A percentile compares a stretch with the other conserved stretches of the same genome.
Evolutionary conservation across 257 asterid genomes (phyloP).

Genomic region (Scutellaria barbata): DNA sequence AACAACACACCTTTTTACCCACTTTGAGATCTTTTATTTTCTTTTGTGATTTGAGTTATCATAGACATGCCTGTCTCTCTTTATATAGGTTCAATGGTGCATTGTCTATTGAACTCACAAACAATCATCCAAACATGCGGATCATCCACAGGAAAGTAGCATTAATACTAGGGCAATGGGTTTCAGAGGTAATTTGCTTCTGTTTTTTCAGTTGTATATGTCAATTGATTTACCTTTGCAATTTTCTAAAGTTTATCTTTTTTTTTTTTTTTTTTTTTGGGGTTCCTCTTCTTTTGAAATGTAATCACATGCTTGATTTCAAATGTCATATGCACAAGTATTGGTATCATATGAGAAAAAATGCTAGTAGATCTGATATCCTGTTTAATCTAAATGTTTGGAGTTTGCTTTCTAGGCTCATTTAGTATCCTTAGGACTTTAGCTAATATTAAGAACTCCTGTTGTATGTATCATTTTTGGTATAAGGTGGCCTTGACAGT

Average conservation of each 20-base stretch:
- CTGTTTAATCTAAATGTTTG: constrained; percentile 13
- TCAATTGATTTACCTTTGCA: constrained; percentile 15
- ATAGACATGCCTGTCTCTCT: constrained; percentile 30
- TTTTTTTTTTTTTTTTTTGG: not conserved
- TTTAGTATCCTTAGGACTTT: constrained; percentile 7
- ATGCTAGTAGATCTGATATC: constrained; percentile 28
- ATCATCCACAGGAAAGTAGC: constrained; percentile 96
- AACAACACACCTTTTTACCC: not conserved
- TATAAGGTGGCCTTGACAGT: constrained; percentile 24
- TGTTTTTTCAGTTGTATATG: constrained; percentile 15
- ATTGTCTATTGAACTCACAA: constrained; percentile 78
- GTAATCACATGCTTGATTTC: constrained; percentile 26
- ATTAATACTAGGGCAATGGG: constrained; percentile 97
- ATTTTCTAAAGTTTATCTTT: constrained; percentile 20
- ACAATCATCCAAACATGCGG: constrained; percentile 87
- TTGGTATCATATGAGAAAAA: constrained; percentile 15
- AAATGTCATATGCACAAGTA: constrained; percentile 13
- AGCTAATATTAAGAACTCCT: constrained; percentile 22
- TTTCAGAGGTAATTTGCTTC: constrained; percentile 79
- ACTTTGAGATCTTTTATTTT: constrained; percentile 22
- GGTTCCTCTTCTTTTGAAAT: constrained; percentile 26
- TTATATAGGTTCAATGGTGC: constrained; percentile 91
- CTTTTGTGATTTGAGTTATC: constrained; percentile 18
- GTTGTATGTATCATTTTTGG: constrained; percentile 18
- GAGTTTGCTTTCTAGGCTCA: constrained; percentile 31